These are phyloP conservation scores for Ensete ventricosum DNA, from an alignment of 176 grass and related monocot species.

Conservation along the genomic window DNA sequence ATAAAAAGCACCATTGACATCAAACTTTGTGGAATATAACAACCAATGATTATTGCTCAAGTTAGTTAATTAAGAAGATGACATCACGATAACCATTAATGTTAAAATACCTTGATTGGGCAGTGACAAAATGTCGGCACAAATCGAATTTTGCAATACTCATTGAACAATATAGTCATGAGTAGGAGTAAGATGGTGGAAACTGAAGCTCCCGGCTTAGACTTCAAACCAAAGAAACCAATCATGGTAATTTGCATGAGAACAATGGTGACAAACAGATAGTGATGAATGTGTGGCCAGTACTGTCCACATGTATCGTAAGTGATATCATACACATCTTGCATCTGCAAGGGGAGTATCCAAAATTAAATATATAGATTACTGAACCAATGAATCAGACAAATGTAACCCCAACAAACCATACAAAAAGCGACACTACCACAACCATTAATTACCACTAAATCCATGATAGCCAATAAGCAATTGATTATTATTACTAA, in stretches of 20 bases:
- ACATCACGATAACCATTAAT: background rate
- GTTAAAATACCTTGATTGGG: slow-evolving; percentile 41
- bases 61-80: background rate
- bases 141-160: slow-evolving; percentile 72
- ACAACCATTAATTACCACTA: too few species aligned
- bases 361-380: slow-evolving; percentile 18
- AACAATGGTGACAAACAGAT: slow-evolving; percentile 47
- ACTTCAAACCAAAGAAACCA: slow-evolving; percentile 76
- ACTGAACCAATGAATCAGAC: too few species aligned
- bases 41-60: background rate
- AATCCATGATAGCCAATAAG: too few species aligned
- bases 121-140: slow-evolving; percentile 47
- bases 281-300: slow-evolving; percentile 68
- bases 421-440: too few species aligned
- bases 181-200: slow-evolving; percentile 51
- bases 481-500: too few species aligned
- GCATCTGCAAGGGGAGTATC: slow-evolving; percentile 44
- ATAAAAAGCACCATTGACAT: too few species aligned
- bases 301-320: slow-evolving; percentile 80
- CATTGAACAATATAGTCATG: slow-evolving; percentile 59
- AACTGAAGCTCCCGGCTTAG: slow-evolving; percentile 67
- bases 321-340: slow-evolving; percentile 78
- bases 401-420: too few species aligned
- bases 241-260: slow-evolving; percentile 84
- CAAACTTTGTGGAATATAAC: background rate